A percentile compares a stretch with the other conserved stretches of the same genome.
Evolutionary conservation across 306 rosid genomes (phyloP).

Genomic region (Castanospermum australe): DNA sequence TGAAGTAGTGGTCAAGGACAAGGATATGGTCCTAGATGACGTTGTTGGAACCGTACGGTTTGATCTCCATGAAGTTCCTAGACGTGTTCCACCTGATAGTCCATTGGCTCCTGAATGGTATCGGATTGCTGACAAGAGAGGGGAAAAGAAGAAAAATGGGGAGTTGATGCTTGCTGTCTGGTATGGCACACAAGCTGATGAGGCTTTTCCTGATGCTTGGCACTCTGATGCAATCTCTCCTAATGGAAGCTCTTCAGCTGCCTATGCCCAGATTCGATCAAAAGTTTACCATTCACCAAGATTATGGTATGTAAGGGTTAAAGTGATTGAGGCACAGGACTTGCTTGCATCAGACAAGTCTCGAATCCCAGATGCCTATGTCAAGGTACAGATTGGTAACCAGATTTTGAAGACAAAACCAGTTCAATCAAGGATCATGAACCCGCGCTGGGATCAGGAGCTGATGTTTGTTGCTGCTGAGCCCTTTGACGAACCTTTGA

Average conservation of each 20-base stretch:
- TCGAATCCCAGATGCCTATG: constrained; percentile 60
- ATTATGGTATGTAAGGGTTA: constrained; percentile 78
- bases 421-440: constrained; percentile 47
- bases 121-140: constrained; percentile 58
- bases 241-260: constrained; percentile 37
- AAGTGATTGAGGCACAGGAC: constrained; percentile 85
- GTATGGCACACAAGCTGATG: constrained; percentile 96
- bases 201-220: constrained; percentile 96
- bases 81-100: constrained; percentile 81
- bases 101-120: constrained; percentile 99
- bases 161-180: constrained; percentile 97
- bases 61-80: constrained; percentile 74
- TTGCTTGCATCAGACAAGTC: constrained; percentile 66
- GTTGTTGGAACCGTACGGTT: constrained; percentile 61
- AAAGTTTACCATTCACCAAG: constrained; percentile 89
- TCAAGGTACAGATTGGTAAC: constrained; percentile 73
- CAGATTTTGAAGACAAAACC: constrained; percentile 59
- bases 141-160: constrained; percentile 62
- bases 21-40: constrained; percentile 67
- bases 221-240: constrained; percentile 86
- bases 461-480: constrained; percentile 78
- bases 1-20: constrained; percentile 78
- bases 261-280: constrained; percentile 54
- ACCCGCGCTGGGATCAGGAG: constrained; percentile 75
- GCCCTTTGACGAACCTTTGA: constrained; percentile 80